Evolutionary conservation across 1,284 basidiomycete genomes (phyloP), one percentile per base, ranked within the genome.

Genomic region (Mycena sp.): DNA sequence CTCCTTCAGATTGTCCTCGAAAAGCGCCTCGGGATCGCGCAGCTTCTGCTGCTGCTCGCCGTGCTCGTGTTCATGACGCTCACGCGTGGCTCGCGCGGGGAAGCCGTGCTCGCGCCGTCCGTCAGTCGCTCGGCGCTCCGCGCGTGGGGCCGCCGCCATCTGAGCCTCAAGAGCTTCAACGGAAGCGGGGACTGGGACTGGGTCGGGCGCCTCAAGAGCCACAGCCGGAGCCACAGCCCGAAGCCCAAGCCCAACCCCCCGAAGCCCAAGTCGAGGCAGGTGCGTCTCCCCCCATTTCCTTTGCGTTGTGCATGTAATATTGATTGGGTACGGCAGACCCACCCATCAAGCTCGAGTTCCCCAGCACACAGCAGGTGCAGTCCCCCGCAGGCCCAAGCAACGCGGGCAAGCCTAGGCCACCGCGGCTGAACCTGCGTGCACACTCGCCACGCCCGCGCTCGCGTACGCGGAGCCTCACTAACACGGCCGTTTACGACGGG

Each of bases 41-140:
- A 96, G 71, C 81, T 96, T 0, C 87, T 91, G 71, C 83, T 95
- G 9, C 81, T 96, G 2, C 81, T 95, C 2, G 84, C 87, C 0
- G 88, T 96, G 2, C 83, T 96, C 26, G 81, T 95, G 11, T 95
- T 96, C 74, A 89, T 96, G 76, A 87, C 87, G 7, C 80, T 96
- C 54, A 96, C 95, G 3, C 86, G 94, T 7, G 93, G 93, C 1
- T 91, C 91, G 0, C 78, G 86, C 53, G 81, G 81, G 21, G 85
- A 85, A 64, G 75, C 69, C 26, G 59, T 56, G 45, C 53, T 64
- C 37, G 64, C 35, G 41, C 58, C 59, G 10, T 58, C 57, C 0
- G 40, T 66, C 26, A 61, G 35, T 21, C 55, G 59, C 16, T 58
- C 58, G 17, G 45, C 61, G 19, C 44, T 68, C 19, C 56, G 61